A percentile compares a stretch with the other conserved stretches of the same genome.
Evolutionary conservation across 345 rosid genomes (phyloP).

Genomic region (Clarkia xantiana): DNA sequence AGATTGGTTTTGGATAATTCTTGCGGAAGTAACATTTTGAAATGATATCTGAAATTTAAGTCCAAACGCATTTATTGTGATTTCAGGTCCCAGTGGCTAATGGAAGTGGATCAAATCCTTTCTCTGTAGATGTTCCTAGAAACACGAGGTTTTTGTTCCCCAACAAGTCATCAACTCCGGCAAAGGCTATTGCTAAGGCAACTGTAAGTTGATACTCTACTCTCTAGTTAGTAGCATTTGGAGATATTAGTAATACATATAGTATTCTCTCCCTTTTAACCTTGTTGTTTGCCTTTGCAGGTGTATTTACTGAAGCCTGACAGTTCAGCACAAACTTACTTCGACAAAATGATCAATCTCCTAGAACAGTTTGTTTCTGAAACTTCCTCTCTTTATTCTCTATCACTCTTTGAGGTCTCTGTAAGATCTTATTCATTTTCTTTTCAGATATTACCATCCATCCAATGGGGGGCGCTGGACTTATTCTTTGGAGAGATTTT

Average conservation of each 20-base stretch:
- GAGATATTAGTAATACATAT: not conserved
- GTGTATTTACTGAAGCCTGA: constrained; percentile 76
- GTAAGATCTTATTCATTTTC: constrained; percentile 2
- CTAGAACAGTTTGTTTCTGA: constrained; percentile 82
- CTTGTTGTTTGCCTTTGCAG: constrained; percentile 29
- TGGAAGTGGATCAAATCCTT: constrained; percentile 91
- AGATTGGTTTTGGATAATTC: not conserved
- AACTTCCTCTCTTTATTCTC: constrained; percentile 7
- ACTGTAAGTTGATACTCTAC: constrained; percentile 41
- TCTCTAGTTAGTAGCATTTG: constrained; percentile 6
- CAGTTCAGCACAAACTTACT: constrained; percentile 54
- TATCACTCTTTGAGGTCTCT: not conserved
- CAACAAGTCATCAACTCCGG: constrained; percentile 60
- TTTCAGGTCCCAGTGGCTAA: constrained; percentile 95
- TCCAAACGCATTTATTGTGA: constrained; percentile 4
- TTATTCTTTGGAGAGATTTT: constrained; percentile 78
- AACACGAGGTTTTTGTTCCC: constrained; percentile 89
- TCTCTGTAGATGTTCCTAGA: constrained; percentile 85
- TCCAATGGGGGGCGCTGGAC: constrained; percentile 99
- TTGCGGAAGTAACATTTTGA: too few species aligned
- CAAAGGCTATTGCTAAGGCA: constrained; percentile 82
- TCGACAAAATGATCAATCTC: constrained; percentile 88
- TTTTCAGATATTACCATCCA: constrained; percentile 82
- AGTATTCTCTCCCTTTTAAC: not conserved
- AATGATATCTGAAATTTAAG: not conserved